Evolutionary conservation across 345 rosid genomes (phyloP).

Genomic region (Populus davidiana): DNA sequence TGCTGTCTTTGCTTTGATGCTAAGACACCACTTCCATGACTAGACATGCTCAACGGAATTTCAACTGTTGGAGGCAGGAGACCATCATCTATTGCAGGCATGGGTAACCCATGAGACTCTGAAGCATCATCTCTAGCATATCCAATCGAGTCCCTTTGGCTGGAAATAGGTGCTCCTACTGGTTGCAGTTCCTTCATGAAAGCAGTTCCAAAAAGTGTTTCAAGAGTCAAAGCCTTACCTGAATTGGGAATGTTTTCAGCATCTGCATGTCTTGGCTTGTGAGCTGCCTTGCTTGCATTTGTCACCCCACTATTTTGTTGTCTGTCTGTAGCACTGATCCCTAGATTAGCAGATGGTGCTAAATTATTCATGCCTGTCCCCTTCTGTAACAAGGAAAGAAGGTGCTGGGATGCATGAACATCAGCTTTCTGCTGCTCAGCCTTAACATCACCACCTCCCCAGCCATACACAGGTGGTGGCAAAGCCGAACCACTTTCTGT

Average conservation of each 20-base stretch:
- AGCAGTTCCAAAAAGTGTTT: conserved; percentile 88
- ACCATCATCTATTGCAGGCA: conserved; percentile 28
- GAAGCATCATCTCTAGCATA: conserved; percentile 39
- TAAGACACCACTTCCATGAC: conserved; percentile 24
- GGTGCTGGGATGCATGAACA: conserved; percentile 76
- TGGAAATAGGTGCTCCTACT: conserved; percentile 56
- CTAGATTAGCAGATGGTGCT: conserved; percentile 28
- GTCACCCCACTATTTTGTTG: conserved; percentile 19
- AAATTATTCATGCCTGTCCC: conserved; percentile 35
- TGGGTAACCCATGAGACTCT: conserved; percentile 37
- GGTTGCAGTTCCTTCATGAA: conserved; percentile 92
- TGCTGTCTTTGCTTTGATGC: conserved; percentile 42
- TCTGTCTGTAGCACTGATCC: conserved; percentile 23
- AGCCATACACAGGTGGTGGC: conserved; percentile 34
- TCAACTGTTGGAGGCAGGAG: conserved; percentile 30
- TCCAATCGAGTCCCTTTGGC: conserved; percentile 32
- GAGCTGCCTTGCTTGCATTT: conserved; percentile 14
- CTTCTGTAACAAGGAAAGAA: conserved; percentile 79
- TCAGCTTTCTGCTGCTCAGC: conserved; percentile 45
- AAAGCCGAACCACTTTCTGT: conserved; percentile 39
- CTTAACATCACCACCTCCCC: conserved; percentile 35
- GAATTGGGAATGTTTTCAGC: conserved; percentile 29
- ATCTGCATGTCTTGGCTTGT: conserved; percentile 39
- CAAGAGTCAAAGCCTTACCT: conserved; percentile 78
- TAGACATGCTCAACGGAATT: conserved; percentile 31